These are phyloP conservation scores for Phaeophleospora eucalypticola DNA, from an alignment of 2,329 filamentous ascomycete species.

Conservation along the genomic window DNA sequence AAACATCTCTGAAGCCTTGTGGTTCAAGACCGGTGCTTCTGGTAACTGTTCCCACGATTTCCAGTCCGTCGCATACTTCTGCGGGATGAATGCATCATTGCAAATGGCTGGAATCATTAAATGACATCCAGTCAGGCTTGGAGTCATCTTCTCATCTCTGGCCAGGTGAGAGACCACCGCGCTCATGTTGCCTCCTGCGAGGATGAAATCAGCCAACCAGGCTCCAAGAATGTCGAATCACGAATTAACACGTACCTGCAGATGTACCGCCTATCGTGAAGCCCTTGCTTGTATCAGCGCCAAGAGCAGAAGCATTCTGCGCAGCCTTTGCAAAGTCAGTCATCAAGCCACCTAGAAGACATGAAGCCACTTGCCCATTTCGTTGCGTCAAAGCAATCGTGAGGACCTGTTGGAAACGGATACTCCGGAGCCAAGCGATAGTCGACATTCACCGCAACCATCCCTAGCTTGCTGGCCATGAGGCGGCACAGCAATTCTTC, in stretches of 20 bases:
- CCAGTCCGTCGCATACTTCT: slow-evolving; percentile 39
- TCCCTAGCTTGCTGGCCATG: slow-evolving; percentile 4
- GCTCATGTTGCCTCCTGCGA: slow-evolving; percentile 43
- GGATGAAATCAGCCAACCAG: too few species aligned
- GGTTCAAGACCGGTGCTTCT: slow-evolving; percentile 24
- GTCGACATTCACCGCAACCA: slow-evolving; percentile 56
- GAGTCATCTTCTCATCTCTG: slow-evolving; percentile 39
- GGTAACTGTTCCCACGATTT: slow-evolving; percentile 35
- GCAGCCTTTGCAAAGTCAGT: slow-evolving; percentile 33
- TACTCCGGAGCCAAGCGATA: slow-evolving; percentile 59
- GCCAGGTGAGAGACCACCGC: slow-evolving; percentile 40
- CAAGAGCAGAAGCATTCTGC: slow-evolving; percentile 37
- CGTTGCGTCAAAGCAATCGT: slow-evolving; percentile 60
- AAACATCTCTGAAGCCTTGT: slow-evolving; percentile 23
- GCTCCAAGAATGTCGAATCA: too few species aligned
- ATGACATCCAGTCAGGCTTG: slow-evolving; percentile 44
- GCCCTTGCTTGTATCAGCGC: slow-evolving; percentile 40
- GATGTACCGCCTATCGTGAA: slow-evolving; percentile 49
- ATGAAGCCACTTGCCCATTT: slow-evolving; percentile 47
- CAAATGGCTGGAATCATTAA: slow-evolving; percentile 47
- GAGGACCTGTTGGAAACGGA: slow-evolving; percentile 58
- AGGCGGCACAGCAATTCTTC: slow-evolving; percentile 4
- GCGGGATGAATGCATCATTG: slow-evolving; percentile 38
- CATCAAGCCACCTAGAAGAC: neutral
- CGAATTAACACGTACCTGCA: slow-evolving; percentile 24